Evolutionary conservation across 257 asterid genomes (phyloP).

Genomic region (Craterostigma plantagineum): DNA sequence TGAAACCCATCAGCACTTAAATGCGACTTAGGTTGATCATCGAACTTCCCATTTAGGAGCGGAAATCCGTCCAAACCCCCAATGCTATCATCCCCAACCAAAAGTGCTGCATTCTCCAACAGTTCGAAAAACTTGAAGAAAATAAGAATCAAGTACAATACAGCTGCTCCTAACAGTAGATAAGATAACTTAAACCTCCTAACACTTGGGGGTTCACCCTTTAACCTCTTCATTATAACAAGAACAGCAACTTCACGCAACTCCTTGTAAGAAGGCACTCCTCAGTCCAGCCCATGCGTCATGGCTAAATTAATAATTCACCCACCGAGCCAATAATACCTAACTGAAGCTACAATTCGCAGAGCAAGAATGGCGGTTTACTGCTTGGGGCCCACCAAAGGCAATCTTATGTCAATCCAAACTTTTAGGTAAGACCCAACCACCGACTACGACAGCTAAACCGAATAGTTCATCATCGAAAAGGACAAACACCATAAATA

Average conservation of each 20-base stretch:
- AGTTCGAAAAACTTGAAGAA: slow-evolving; percentile 51
- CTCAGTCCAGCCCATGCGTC: too few species aligned
- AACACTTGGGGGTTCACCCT: slow-evolving; percentile 38
- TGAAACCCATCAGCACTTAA: slow-evolving; percentile 30
- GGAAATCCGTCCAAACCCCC: slow-evolving; percentile 22
- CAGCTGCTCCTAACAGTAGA: slow-evolving; percentile 44
- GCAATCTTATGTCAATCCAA: too few species aligned
- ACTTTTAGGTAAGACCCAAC: too few species aligned
- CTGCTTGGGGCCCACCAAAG: too few species aligned
- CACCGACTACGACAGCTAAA: too few species aligned
- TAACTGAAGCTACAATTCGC: too few species aligned
- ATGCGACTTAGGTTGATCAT: slow-evolving; percentile 19
- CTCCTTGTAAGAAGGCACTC: too few species aligned
- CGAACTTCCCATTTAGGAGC: slow-evolving; percentile 16
- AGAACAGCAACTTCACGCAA: slow-evolving; percentile 8
- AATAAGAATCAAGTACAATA: slow-evolving; percentile 43
- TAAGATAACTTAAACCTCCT: slow-evolving; percentile 57
- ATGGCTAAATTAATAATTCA: too few species aligned
- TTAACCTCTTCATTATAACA: slow-evolving; percentile 49
- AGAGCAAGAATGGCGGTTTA: too few species aligned
- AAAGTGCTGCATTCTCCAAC: slow-evolving; percentile 10
- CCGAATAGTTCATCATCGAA: too few species aligned
- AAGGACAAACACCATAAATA: too few species aligned
- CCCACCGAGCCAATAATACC: too few species aligned
- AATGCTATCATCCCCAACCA: slow-evolving; percentile 12